Evolutionary conservation across 2,329 filamentous ascomycete species (phyloP).

Genomic region (Chaetomiaceae sp.): DNA sequence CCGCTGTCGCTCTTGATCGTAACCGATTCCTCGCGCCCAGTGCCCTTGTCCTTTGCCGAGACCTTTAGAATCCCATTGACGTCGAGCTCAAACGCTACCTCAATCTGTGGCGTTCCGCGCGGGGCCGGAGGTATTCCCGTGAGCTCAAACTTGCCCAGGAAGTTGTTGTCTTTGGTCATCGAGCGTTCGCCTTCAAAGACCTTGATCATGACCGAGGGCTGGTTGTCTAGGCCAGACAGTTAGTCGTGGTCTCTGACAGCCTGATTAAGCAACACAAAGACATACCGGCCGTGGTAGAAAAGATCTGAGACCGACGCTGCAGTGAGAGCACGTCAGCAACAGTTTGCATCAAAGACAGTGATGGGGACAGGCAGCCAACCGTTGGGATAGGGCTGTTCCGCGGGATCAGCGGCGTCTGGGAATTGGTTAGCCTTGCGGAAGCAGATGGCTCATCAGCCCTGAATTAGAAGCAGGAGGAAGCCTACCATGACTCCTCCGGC

Average conservation of each 20-base stretch:
- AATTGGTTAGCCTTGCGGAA: not conserved
- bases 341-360: not conserved
- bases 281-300: slow-evolving; percentile 77
- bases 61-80: slow-evolving; percentile 99
- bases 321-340: not conserved
- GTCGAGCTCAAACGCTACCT: slow-evolving; percentile 96
- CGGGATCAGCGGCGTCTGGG: slow-evolving; percentile 79
- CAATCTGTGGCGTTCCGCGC: slow-evolving; percentile 95
- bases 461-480: not conserved
- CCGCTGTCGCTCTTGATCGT: slow-evolving; percentile 99
- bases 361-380: slow-evolving; percentile 14
- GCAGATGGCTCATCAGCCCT: not conserved
- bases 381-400: slow-evolving; percentile 94
- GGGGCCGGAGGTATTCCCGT: slow-evolving; percentile 92
- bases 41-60: slow-evolving; percentile 93
- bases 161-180: slow-evolving; percentile 95
- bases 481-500: slow-evolving; percentile 79
- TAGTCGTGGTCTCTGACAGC: not conserved
- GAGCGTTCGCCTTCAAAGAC: slow-evolving; percentile 92
- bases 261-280: not conserved
- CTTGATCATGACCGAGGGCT: slow-evolving; percentile 91
- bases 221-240: slow-evolving; percentile 58
- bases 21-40: slow-evolving; percentile 92
- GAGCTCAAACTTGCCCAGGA: slow-evolving; percentile 96
- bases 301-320: slow-evolving; percentile 86